Evolutionary conservation across 805 yeast species (phyloP).

Genomic region (Hanseniaspora hatyaiensis): DNA sequence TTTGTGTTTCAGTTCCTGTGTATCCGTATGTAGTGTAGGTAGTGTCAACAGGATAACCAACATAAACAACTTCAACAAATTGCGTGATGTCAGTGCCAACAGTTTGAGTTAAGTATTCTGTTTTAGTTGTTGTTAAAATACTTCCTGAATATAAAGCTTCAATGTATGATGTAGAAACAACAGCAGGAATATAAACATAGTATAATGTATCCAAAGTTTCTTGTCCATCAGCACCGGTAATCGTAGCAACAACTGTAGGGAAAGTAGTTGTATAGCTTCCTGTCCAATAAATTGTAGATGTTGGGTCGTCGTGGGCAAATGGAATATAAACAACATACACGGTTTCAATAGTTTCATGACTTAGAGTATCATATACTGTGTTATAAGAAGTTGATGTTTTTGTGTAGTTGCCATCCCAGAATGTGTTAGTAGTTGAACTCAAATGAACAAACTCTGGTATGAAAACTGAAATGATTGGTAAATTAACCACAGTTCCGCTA

Average conservation of each 20-base stretch:
- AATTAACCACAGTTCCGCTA: not conserved
- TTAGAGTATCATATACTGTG: not conserved
- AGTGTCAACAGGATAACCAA: not conserved
- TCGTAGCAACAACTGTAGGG: constrained; percentile 10
- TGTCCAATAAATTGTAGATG: constrained; percentile 8
- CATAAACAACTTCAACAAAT: constrained; percentile 3
- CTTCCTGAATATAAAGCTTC: constrained; percentile 7
- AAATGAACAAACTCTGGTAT: not conserved
- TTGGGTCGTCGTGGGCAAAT: not conserved
- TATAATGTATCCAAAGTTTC: constrained; percentile 18
- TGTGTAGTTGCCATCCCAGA: not conserved
- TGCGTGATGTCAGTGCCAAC: not conserved
- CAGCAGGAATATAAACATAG: constrained; percentile 18
- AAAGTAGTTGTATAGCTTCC: constrained; percentile 15
- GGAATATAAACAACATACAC: constrained; percentile 3
- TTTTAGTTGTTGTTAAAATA: not conserved
- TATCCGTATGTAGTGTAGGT: not conserved
- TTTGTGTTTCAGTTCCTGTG: not conserved
- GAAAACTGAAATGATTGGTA: not conserved
- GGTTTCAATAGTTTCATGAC: constrained; percentile 6
- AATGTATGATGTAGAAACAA: constrained; percentile 7
- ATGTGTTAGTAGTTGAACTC: not conserved
- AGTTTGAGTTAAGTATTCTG: not conserved
- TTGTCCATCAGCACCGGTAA: constrained; percentile 18
- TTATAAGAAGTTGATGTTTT: not conserved